Conservation (phyloP, 805 yeast genomes). For the Pichia paraexigua region DNA sequence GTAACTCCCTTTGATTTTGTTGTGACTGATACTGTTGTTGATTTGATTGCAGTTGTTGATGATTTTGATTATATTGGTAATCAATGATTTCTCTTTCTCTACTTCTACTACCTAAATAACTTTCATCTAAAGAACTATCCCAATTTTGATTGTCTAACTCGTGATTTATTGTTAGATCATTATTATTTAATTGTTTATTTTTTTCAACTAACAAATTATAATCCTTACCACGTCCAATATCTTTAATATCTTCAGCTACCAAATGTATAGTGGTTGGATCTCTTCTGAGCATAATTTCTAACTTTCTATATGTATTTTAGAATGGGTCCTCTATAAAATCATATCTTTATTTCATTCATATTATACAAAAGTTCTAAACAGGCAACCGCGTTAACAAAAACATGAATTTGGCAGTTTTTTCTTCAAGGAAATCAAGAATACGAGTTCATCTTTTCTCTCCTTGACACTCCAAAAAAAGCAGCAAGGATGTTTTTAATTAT, state of each 20-base stretch:
- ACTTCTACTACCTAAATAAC: constrained; percentile 7
- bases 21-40: not conserved
- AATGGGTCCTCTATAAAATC: not conserved
- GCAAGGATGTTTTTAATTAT: constrained; percentile 7
- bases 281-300: constrained; percentile 48
- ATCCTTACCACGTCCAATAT: constrained; percentile 19
- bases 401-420: not conserved
- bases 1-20: not conserved
- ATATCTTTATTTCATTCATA: no score
- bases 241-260: constrained; percentile 58
- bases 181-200: not conserved
- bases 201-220: not conserved
- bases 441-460: not conserved
- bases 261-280: constrained; percentile 62
- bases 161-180: not conserved
- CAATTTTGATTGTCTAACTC: constrained; percentile 5
- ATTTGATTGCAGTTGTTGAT: not conserved
- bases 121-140: constrained; percentile 10
- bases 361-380: no score
- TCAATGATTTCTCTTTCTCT: not conserved
- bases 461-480: not conserved
- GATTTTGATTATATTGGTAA: not conserved
- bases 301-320: no score
- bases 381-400: not conserved
- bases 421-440: not conserved